Percentiles rank a stretch among this genome's conserved stretches.
phyloP scores from a whole-genome alignment of 306 rosid genomes.

The Vigna hirtella region DNA sequence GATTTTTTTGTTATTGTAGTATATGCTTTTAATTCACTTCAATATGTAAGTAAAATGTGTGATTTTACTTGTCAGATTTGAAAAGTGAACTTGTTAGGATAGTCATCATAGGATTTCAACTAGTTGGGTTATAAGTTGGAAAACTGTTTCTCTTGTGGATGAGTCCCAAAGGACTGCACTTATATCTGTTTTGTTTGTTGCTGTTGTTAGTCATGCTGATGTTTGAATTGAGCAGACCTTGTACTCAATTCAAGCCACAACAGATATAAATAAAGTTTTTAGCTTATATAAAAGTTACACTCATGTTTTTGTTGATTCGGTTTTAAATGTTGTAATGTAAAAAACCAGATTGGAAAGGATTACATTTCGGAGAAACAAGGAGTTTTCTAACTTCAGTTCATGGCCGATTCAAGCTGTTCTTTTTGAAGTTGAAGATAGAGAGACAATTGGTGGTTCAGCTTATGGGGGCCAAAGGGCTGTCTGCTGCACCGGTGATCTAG shows the following conservation, averaged over 20 bases:
- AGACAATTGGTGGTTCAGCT: constrained; percentile 92
- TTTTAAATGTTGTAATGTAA: constrained; percentile 33
- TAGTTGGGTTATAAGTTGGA: constrained; percentile 19
- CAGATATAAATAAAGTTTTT: too few relatives aligned
- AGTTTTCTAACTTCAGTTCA: constrained; percentile 77
- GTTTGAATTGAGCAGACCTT: not conserved
- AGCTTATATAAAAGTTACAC: not conserved
- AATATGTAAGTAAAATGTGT: constrained; percentile 19
- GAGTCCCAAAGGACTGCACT: not conserved
- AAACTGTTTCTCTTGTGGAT: constrained; percentile 2
- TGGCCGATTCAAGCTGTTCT: constrained; percentile 76
- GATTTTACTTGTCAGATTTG: constrained; percentile 32
- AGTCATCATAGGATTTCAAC: not conserved
- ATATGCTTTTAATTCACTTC: constrained; percentile 18
- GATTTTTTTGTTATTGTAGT: not conserved
- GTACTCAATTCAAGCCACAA: too few relatives aligned
- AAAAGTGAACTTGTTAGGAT: constrained; percentile 32
- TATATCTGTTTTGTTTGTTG: not conserved
- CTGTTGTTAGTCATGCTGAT: not conserved
- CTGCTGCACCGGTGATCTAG: constrained; percentile 92
- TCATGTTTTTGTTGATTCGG: constrained; percentile 39
- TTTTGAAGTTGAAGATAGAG: constrained; percentile 98
- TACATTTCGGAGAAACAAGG: constrained; percentile 69
- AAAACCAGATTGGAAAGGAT: constrained; percentile 84
- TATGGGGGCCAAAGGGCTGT: constrained; percentile 99